These are phyloP conservation scores for Tetracentron sinense DNA, from an alignment of 164 flowering plant genomes.

Conservation along the genomic window DNA sequence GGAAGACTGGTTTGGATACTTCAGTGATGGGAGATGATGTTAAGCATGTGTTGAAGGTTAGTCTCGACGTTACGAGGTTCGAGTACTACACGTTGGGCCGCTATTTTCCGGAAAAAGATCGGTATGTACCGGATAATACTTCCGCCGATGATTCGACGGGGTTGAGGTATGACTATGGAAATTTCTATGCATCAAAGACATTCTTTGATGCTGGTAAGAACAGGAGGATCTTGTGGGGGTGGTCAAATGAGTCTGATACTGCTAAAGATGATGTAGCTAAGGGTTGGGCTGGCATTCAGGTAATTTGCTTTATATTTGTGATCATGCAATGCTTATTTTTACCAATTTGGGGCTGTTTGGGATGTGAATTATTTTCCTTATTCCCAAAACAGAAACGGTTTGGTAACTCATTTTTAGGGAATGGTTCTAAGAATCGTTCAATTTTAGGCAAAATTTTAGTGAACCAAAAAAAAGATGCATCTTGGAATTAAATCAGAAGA, in stretches of 20 bases:
- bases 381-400: too few species aligned
- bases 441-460: too few species aligned
- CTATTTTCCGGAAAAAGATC: conserved; percentile 36
- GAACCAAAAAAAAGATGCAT: too few species aligned
- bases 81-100: conserved; percentile 74
- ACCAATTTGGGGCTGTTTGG: too few species aligned
- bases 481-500: too few species aligned
- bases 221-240: conserved; percentile 84
- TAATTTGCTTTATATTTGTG: conserved; percentile 8
- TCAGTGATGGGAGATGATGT: conserved; percentile 31
- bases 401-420: too few species aligned
- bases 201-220: conserved; percentile 60
- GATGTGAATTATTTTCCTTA: too few species aligned
- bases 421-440: too few species aligned
- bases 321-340: too few species aligned
- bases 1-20: conserved; percentile 53
- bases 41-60: conserved; percentile 68
- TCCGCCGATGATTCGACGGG: conserved; percentile 56
- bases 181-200: conserved; percentile 88
- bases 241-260: conserved; percentile 86
- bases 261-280: conserved; percentile 28
- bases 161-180: conserved; percentile 80
- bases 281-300: conserved; percentile 97
- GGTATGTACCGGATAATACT: conserved; percentile 53
- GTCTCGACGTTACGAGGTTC: conserved; percentile 56